Conservation (phyloP, 1,284 basidiomycete species). For the Cystobasidiaceae sp. region DNA sequence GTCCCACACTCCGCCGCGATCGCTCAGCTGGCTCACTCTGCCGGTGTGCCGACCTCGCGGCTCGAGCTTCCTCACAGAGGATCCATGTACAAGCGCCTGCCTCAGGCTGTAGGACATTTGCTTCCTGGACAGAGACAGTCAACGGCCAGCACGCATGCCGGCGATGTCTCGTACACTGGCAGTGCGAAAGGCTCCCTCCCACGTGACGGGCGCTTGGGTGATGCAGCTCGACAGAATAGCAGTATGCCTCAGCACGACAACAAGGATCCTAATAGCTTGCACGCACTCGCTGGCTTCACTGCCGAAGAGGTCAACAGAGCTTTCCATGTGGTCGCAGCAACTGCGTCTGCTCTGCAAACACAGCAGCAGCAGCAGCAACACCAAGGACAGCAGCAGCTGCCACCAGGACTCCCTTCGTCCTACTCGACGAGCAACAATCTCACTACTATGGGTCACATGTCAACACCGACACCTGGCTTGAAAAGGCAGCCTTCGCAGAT, state of each 20-base stretch:
- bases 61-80: slow-evolving; percentile 56
- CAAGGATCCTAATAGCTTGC: too few relatives aligned
- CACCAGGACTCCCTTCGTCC: not conserved
- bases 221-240: not conserved
- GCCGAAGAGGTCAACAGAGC: slow-evolving; percentile 80
- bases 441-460: slow-evolving; percentile 18
- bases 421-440: not conserved
- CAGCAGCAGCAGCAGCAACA: not conserved
- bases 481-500: slow-evolving; percentile 18
- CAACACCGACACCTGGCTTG: not conserved
- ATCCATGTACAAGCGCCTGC: slow-evolving; percentile 6
- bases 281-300: slow-evolving; percentile 53
- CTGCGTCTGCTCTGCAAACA: slow-evolving; percentile 67
- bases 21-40: slow-evolving; percentile 52
- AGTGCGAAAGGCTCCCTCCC: slow-evolving; percentile 10
- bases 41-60: slow-evolving; percentile 52
- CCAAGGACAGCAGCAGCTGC: not conserved
- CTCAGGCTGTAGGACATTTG: not conserved
- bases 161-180: slow-evolving; percentile 7
- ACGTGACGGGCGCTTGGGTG: not conserved
- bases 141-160: not conserved
- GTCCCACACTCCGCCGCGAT: slow-evolving; percentile 35
- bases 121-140: slow-evolving; percentile 15
- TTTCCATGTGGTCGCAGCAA: slow-evolving; percentile 68
- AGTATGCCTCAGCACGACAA: not conserved